A percentile compares a stretch with the other conserved stretches of the same genome.
Conservation (phyloP, 139 green algal genomes). For the Auxenochlorella pyrenoidosa region DNA sequence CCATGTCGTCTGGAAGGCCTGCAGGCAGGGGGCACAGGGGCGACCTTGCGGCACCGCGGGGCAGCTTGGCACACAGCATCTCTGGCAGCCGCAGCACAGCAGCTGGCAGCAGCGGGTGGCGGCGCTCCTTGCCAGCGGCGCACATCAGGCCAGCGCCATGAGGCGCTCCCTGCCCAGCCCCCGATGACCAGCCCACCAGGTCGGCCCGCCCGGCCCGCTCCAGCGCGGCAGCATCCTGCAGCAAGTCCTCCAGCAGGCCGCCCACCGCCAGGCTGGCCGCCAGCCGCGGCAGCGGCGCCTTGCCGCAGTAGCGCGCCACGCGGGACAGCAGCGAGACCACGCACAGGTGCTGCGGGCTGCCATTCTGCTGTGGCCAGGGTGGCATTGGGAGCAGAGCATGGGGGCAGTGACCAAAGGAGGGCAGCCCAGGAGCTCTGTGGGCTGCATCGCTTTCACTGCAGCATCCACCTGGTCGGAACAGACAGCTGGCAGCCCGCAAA, state of each 20-base stretch:
- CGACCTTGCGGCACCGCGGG: no score
- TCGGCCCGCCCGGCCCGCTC: background rate
- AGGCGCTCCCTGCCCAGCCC: no score
- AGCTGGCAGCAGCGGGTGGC: background rate
- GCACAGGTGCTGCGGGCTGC: background rate
- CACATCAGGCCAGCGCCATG: background rate
- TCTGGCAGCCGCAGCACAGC: no score
- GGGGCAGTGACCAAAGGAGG: no score
- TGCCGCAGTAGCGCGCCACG: background rate
- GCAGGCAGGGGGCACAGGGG: background rate
- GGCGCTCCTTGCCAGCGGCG: background rate
- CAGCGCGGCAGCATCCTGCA: background rate
- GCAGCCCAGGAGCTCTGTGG: no score
- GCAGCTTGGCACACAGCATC: background rate
- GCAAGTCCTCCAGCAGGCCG: background rate
- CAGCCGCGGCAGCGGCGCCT: background rate
- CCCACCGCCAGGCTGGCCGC: background rate
- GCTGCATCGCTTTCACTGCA: no score
- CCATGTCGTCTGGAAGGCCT: background rate
- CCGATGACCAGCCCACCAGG: background rate
- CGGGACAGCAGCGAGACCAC: background rate
- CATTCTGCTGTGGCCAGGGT: background rate
- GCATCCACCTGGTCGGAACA: no score
- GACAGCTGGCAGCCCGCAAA: no score
- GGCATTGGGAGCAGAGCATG: no score